These are phyloP conservation scores for Scutellaria minor DNA, from an alignment of 257 asterid genomes.

Conservation along the genomic window DNA sequence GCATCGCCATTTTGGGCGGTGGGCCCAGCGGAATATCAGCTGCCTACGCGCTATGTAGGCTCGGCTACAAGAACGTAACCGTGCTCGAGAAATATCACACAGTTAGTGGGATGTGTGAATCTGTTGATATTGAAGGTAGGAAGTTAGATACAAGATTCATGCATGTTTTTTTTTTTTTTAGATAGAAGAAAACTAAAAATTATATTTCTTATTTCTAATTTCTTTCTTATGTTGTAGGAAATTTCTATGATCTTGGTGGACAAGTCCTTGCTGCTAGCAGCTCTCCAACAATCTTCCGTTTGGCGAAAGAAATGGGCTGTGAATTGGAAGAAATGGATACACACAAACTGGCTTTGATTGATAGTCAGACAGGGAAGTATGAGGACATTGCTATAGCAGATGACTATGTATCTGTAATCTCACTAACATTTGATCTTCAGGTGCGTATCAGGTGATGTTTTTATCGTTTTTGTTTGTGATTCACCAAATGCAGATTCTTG, in stretches of 20 bases:
- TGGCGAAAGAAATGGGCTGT: constrained; percentile 71
- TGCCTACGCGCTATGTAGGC: constrained; percentile 69
- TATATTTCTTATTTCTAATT: too few relatives aligned
- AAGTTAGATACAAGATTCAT: background rate
- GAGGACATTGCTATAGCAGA: constrained; percentile 73
- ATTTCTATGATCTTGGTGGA: constrained; percentile 82
- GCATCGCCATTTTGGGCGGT: constrained; percentile 74
- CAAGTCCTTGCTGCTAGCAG: constrained; percentile 90
- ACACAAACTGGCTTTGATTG: constrained; percentile 72
- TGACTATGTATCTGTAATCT: constrained; percentile 76
- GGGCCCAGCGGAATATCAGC: constrained; percentile 93
- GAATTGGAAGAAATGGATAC: constrained; percentile 76
- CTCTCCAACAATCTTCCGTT: constrained; percentile 73
- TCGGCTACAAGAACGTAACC: constrained; percentile 70
- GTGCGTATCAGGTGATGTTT: constrained; percentile 30
- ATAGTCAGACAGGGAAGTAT: constrained; percentile 69
- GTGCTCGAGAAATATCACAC: constrained; percentile 78
- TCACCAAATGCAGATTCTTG: too few relatives aligned
- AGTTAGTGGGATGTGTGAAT: constrained; percentile 91
- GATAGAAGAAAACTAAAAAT: too few relatives aligned
- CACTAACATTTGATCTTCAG: constrained; percentile 81
- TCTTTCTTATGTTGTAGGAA: constrained; percentile 51
- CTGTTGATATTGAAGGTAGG: constrained; percentile 74
- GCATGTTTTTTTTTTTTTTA: background rate
- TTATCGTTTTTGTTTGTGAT: too few relatives aligned